Evolutionary conservation across 208 protist species (phyloP), one percentile per base, ranked within the genome.

Genomic region (Jaenimonas drosophilae): DNA sequence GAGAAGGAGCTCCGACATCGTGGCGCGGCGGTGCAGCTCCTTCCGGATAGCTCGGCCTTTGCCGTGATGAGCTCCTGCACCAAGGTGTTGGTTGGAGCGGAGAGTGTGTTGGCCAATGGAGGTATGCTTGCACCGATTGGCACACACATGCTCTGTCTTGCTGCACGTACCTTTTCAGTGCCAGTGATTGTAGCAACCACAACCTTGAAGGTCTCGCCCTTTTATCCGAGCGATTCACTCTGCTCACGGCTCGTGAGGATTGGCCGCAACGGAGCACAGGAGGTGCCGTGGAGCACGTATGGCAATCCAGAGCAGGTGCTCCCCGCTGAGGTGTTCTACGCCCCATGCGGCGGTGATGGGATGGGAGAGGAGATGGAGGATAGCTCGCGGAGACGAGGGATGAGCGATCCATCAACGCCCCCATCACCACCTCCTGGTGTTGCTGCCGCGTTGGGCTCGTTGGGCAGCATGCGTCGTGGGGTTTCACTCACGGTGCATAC

Each of bases 21-120:
- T 14, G 58, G 66, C 32, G 89, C 98, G 17, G 48, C 81, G 14
- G 92, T 94, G 21, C 94, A 96, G 45, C 53, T 98, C 23, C 73
- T 99, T 33, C 67, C 90, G 3, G 96, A 98, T 74, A 79, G 88
- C 52, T 90, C 91, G 23, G 74, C 96, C 32, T 99, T 98, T 77
- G 96, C 95, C 6, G 84, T 99, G 48, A 99, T 99, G 97, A 70
- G 81, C 12, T 79, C 94, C 31, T 96, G 98, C 33, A 98, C 97
- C 46, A 99, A 99, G 60, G 90, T 98, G 31, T 80, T 98, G n/a
- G 65, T 98, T 23, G 85, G 90, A 4, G 88, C 87, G 2, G 83
- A 97, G 51, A 83, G 70, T 23, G 88, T 98, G 7, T 70, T 99
- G 59, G 96, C 97, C 0, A 98, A 99, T 52, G 97, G 97, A 30